Evolutionary conservation across 2,329 filamentous ascomycete species (phyloP), one percentile per base, ranked within the genome.

Genomic region (Apiospora aurea): DNA sequence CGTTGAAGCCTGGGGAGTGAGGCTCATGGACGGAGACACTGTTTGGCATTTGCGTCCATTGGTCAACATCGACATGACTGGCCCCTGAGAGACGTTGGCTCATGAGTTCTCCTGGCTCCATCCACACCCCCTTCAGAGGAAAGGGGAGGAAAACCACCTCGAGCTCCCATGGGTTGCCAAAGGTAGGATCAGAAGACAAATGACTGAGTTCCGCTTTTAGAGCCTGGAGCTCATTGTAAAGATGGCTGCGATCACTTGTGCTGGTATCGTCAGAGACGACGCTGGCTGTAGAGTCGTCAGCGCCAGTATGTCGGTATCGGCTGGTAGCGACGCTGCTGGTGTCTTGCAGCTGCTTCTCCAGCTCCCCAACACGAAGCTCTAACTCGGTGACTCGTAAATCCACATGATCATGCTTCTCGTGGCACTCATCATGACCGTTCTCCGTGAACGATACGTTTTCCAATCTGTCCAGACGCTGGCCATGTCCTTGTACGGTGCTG

Each of bases 71-170:
- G 6, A 81, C 76, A 14, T 82, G 82, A 34, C 71, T 74, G 49
- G 74, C 74, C 29, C 75, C 75, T 10, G 78, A 76, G 41, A 75
- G 77, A 38, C 79, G 79, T 57, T 82, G 82, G 44, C 78, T 78
- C 3, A 78, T 84, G 78, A 90, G 89, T 2, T 88, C 84, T 73
- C 83, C 79, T 4, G 83, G 80, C 64, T 83, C 82, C 72, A 88
- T 83, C 89, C 89, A 91, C 7, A 91, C 76, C 29, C 84, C 86
- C 75, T 86, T 88, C 8, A 90, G 81, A 1, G 87, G 85, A 79
- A 94, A 96, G 0, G 93, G 93, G 10, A 95, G 80, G 72, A 95
- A 90, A 1, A 95, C 90, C 5, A 95, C 91, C 77, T 95, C 93
- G 1, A 96, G 83, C 75, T 93, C 89, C 92, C 93, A 95, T 0